Evolutionary conservation across 192 early-diverging fungal genomes (phyloP).

Genomic region (Coemansia sp.): DNA sequence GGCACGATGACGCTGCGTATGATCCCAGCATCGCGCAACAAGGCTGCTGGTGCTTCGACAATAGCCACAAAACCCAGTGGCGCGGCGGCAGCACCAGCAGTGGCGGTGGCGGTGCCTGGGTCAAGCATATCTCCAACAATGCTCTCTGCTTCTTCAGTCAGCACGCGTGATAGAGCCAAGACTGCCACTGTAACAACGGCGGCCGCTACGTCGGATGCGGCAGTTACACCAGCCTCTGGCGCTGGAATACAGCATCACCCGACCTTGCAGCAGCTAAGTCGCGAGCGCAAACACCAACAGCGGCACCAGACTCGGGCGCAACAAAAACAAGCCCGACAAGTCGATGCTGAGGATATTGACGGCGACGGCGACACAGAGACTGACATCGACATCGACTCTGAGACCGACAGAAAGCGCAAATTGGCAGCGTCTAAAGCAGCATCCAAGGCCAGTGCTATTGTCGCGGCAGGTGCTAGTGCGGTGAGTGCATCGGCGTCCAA

Average conservation of each 20-base stretch:
- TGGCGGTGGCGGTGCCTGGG: background rate
- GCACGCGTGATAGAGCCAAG: constrained; percentile 5
- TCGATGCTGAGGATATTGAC: background rate
- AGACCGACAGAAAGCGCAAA: background rate
- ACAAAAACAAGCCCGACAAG: constrained; percentile 15
- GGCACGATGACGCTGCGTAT: constrained; percentile 54
- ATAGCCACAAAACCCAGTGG: background rate
- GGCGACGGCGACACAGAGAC: constrained; percentile 3
- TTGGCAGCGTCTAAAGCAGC: background rate
- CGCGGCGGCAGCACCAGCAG: background rate
- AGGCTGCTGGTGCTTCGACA: constrained; percentile 13
- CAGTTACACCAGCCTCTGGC: background rate
- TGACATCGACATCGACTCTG: background rate
- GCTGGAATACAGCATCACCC: constrained; percentile 33
- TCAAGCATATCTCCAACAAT: constrained; percentile 3
- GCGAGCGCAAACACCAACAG: constrained; percentile 50
- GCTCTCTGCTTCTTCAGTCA: background rate
- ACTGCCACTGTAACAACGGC: background rate
- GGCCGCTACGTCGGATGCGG: constrained; percentile 2
- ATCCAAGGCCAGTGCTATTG: background rate
- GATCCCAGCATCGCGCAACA: constrained; percentile 37
- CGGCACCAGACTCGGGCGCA: constrained; percentile 31
- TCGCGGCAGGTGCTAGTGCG: background rate
- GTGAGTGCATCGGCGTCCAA: background rate
- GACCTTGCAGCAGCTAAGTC: constrained; percentile 43